Evolutionary conservation across 768 basidiomycete species (phyloP).

Genomic region (Flagelloscypha sp.): DNA sequence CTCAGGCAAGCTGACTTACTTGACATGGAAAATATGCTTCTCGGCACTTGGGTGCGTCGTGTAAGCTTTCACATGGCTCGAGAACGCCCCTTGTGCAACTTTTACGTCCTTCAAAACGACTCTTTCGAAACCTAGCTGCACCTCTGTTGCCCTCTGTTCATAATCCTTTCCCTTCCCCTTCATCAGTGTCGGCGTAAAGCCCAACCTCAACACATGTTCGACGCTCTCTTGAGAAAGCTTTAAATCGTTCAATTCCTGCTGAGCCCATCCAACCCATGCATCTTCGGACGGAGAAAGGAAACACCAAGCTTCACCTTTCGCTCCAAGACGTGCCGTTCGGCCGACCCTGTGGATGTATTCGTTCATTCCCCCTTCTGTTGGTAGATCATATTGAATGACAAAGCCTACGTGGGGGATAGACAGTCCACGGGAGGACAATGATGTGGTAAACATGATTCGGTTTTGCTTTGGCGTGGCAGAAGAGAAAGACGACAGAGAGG

Average conservation of each 20-base stretch:
- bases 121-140: slow-evolving; percentile 88
- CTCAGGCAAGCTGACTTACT: no score
- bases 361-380: slow-evolving; percentile 92
- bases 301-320: slow-evolving; percentile 93
- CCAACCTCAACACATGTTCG: slow-evolving; percentile 67
- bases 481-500: slow-evolving; percentile 79
- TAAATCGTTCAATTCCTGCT: slow-evolving; percentile 73
- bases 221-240: no score
- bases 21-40: slow-evolving; percentile 95
- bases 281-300: slow-evolving; percentile 82
- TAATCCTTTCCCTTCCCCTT: slow-evolving; percentile 77
- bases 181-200: no score
- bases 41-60: slow-evolving; percentile 93
- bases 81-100: slow-evolving; percentile 77
- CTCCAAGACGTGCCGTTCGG: slow-evolving; percentile 92
- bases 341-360: slow-evolving; percentile 98
- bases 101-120: slow-evolving; percentile 82
- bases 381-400: slow-evolving; percentile 94
- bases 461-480: slow-evolving; percentile 22
- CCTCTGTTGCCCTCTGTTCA: slow-evolving; percentile 88
- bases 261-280: slow-evolving; percentile 88
- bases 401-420: slow-evolving; percentile 92
- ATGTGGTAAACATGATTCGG: no score
- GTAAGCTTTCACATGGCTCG: slow-evolving; percentile 92
- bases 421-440: slow-evolving; percentile 96